Evolutionary conservation across 352 stramenopile species (phyloP), one percentile per base, ranked within the genome.

Genomic region (Phytophthora palmivora): DNA sequence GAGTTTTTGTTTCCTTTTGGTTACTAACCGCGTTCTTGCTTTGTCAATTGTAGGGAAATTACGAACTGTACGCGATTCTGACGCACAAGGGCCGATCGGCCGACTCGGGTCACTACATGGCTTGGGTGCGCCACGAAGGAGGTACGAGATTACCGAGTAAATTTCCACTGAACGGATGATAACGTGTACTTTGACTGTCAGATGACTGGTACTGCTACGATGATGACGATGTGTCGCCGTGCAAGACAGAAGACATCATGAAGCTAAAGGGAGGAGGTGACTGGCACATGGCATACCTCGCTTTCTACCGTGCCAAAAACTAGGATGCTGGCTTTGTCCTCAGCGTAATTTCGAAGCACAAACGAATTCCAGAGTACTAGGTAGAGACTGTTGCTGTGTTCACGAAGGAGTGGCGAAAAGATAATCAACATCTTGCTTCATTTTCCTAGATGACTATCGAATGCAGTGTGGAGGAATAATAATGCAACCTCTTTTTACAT

Each of bases 271-370:
- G 98, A 43, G 97, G 97, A 36, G 97, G 97, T 63, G 97, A 99
- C 82, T 98, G 96, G 92, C 95, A 99, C 84, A 99, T 99, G 96
- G 96, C 94, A 32, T 99, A 99, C 78, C 81, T 99, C n/a, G 94
- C 96, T 61, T 99, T 99, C 82, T 99, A 99, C 81, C 88, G 97
- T 66, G 97, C 94, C 33, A 99, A 98, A 79, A 95, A 96, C 60
- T 96, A 91, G 52, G 41, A 48, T 38, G 16, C 14, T 15, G 61
- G 12, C n/a, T 15, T n/a, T n/a, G 19, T 16, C 14, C 16, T 30
- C 9, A 58, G 43, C 15, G 44, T 42, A 34, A 12, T 12, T 3
- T 34, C 30, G 3, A 14, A 34, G 30, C 30, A 34, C 10, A 12
- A 34, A 10, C 30, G 30, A 34, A 12, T 12, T 32, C 26, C 26